Evolutionary conservation across 1,284 basidiomycete genomes (phyloP), one percentile per base, ranked within the genome.

Genomic region (Boletellus sp.): DNA sequence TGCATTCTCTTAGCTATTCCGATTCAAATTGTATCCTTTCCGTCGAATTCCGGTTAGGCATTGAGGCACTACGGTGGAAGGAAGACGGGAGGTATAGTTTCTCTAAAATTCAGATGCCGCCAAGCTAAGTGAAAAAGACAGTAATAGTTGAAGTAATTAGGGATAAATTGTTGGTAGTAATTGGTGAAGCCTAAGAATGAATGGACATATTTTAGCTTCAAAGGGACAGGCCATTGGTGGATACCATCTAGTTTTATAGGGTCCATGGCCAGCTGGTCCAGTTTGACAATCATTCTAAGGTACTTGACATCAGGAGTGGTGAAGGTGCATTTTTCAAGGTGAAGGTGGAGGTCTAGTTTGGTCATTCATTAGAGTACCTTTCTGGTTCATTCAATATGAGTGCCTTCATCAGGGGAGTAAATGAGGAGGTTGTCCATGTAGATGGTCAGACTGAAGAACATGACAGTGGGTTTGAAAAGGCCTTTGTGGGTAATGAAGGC

Each of bases 91-190:
- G 40, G 23, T 11, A 16, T 23, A 27, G 21, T 25, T 41, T 22
- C 33, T 10, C n/a, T 25, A 23, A 34, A 25, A 41, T 41, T 41
- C 30, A 14, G 21, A 33, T 7, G n/a, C 21, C 2, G 30, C 40
- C 40, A 41, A 34, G 40, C 40, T 33, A 41, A 11, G n/a, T 23
- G 40, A 41, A 41, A 33, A 41, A 26, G 20, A 22, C 30, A 26
- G 22, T n/a, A 23, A 36, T n/a, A n/a, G n/a, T n/a, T n/a, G n/a
- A n/a, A n/a, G n/a, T n/a, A n/a, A n/a, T n/a, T n/a, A n/a, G n/a
- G n/a, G n/a, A n/a, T 7, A 10, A 16, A 17, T 33, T 16, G n/a
- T 17, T 33, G 16, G 32, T 16, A 17, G 17, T 17, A n/a, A n/a
- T n/a, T n/a, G n/a, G n/a, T n/a, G n/a, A n/a, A n/a, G n/a, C n/a